Evolutionary conservation across 805 yeast species (phyloP).

Genomic region (Blastobotrys attinorum): DNA sequence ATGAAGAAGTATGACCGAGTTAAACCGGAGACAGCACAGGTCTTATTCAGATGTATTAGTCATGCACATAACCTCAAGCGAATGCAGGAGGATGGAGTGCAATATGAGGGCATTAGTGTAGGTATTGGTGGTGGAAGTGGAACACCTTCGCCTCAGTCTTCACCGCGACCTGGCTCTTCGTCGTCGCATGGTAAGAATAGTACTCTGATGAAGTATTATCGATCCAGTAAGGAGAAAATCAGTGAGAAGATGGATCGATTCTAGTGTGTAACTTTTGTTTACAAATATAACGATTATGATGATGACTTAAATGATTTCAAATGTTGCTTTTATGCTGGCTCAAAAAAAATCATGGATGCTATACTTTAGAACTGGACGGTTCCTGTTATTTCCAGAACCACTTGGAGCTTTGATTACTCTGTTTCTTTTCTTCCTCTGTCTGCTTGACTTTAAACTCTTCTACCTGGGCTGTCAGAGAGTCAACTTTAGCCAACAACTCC

Average conservation of each 20-base stretch:
- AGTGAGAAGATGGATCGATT: constrained; percentile 10
- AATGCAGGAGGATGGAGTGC: constrained; percentile 1
- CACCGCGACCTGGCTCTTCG: background rate
- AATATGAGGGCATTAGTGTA: background rate
- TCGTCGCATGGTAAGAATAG: background rate
- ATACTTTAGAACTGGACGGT: no score
- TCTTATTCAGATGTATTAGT: constrained; percentile 43
- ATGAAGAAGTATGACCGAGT: constrained; percentile 67
- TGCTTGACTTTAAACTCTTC: background rate
- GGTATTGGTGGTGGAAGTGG: background rate
- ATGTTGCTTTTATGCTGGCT: no score
- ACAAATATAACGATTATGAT: no score
- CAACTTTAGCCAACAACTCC: background rate
- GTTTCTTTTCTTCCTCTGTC: background rate
- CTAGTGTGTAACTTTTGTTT: no score
- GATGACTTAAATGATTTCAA: no score
- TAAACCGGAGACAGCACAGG: constrained; percentile 61
- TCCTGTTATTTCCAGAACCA: no score
- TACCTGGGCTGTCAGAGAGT: background rate
- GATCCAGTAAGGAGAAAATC: constrained; percentile 13
- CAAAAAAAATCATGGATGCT: no score
- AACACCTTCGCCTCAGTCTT: background rate
- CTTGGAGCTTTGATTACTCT: no score
- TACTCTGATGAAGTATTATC: constrained; percentile 15
- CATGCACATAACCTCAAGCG: constrained; percentile 8